These are phyloP conservation scores for Xylaria bambusicola DNA, from an alignment of 495 filamentous ascomycete species.

Conservation along the genomic window DNA sequence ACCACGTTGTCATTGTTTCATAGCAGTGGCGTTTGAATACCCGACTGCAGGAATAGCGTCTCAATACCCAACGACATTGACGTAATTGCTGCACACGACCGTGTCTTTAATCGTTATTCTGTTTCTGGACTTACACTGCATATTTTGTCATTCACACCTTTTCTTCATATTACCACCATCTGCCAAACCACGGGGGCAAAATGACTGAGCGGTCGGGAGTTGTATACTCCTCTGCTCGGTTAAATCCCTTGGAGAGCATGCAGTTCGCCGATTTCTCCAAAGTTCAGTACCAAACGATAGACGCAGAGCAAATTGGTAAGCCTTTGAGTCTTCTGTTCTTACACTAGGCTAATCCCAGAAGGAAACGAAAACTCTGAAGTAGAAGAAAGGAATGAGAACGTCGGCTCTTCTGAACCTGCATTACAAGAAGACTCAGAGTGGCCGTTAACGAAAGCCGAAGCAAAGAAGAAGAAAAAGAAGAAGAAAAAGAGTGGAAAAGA, in stretches of 20 bases:
- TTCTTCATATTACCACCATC: neutral
- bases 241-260: constrained; percentile 37
- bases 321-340: neutral
- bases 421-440: constrained; percentile 2
- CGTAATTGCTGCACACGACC: constrained; percentile 25
- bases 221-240: constrained; percentile 42
- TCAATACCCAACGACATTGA: constrained; percentile 8
- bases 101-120: constrained; percentile 23
- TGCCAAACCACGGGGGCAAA: constrained; percentile 17
- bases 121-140: neutral
- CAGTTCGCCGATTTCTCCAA: constrained; percentile 43
- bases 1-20: constrained; percentile 24
- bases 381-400: constrained; percentile 18
- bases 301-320: constrained; percentile 35
- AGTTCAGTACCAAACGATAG: constrained; percentile 38
- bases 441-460: constrained; percentile 9
- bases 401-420: constrained; percentile 14
- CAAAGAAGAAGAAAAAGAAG: constrained; percentile 21
- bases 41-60: neutral
- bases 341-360: constrained; percentile 15
- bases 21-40: constrained; percentile 18
- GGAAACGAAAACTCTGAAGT: constrained; percentile 19
- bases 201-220: constrained; percentile 35
- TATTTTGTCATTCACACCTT: neutral
- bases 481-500: constrained; percentile 1